These are phyloP conservation scores for Balakata baccata DNA, from an alignment of 345 rosid genomes.

Conservation along the genomic window DNA sequence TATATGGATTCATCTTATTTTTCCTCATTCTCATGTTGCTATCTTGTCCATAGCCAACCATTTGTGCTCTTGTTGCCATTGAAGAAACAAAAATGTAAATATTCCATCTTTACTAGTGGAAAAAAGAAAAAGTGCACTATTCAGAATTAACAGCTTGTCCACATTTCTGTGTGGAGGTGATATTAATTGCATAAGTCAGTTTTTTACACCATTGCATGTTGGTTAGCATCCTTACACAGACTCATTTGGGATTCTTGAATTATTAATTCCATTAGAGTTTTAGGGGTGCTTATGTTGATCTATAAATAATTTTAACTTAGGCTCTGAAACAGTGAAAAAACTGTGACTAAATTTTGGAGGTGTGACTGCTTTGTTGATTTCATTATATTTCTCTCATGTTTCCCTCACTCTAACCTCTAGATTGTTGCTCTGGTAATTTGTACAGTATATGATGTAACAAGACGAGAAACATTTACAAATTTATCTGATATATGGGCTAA, in stretches of 20 bases:
- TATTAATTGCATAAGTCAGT: not conserved
- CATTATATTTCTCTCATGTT: not conserved
- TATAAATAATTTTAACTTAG: too few species aligned
- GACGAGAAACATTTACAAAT: constrained; percentile 89
- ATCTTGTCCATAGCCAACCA: not conserved
- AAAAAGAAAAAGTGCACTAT: not conserved
- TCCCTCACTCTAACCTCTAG: not conserved
- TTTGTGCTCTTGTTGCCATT: not conserved
- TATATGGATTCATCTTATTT: constrained; percentile 30
- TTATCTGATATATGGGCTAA: constrained; percentile 93
- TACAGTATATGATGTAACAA: constrained; percentile 83
- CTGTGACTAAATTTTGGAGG: not conserved
- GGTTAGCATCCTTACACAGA: not conserved
- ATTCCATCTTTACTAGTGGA: not conserved
- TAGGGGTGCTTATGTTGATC: not conserved
- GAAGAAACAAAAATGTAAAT: not conserved
- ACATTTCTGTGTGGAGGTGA: not conserved
- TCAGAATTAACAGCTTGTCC: not conserved
- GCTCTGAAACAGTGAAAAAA: too few species aligned
- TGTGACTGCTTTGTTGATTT: not conserved
- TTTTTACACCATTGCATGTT: not conserved
- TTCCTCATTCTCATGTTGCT: not conserved
- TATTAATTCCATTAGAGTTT: not conserved
- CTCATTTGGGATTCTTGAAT: not conserved
- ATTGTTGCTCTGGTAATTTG: constrained; percentile 5